These are phyloP conservation scores for Eucalyptus regnans DNA, from an alignment of 345 rosid species.

Conservation along the genomic window DNA sequence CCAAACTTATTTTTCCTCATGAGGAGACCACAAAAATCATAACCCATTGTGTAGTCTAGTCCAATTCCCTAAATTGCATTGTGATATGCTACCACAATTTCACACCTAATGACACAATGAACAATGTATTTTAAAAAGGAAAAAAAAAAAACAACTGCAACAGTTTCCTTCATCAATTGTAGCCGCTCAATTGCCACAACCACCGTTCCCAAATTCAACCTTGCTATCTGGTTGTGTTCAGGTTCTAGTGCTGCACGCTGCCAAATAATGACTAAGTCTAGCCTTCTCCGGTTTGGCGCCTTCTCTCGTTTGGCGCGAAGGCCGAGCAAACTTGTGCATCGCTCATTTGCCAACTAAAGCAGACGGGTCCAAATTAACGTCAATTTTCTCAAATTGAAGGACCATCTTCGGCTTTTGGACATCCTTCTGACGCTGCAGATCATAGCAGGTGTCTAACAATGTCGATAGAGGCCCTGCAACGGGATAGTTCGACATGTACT, in stretches of 20 bases:
- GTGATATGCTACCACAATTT: background rate
- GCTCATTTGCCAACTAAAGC: background rate
- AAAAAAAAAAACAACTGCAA: background rate
- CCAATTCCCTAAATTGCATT: background rate
- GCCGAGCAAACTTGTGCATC: conserved; percentile 13
- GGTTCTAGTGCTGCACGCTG: conserved; percentile 1
- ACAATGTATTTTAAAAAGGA: background rate
- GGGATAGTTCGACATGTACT: background rate
- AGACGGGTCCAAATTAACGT: background rate
- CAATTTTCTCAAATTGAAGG: background rate
- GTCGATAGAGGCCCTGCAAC: background rate
- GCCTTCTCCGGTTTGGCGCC: background rate
- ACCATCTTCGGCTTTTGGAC: background rate
- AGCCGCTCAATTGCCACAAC: background rate
- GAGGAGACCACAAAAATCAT: background rate
- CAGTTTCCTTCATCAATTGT: background rate
- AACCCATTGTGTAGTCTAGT: background rate
- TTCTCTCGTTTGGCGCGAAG: background rate
- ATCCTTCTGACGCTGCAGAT: background rate
- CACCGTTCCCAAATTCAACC: conserved; percentile 2
- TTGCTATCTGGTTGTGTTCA: background rate
- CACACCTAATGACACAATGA: background rate
- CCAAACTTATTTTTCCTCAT: background rate
- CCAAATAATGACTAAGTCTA: conserved; percentile 7
- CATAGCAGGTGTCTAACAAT: conserved; percentile 1